Conservation (phyloP, 2,329 filamentous ascomycete species). For the Dactylellina leptospora region DNA sequence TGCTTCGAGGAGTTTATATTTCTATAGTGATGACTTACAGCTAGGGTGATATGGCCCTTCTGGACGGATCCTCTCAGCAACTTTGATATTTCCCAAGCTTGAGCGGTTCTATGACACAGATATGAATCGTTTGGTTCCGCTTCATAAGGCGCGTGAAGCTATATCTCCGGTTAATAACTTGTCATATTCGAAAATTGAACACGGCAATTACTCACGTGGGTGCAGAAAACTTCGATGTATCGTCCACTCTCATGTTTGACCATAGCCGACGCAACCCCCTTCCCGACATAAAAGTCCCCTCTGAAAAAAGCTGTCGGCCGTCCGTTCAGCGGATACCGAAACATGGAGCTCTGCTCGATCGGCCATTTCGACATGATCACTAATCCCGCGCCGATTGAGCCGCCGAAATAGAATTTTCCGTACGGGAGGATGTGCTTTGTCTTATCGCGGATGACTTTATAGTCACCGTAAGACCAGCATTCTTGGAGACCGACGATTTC, state of each 20-base stretch:
- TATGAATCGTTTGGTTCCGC: conserved; percentile 78
- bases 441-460: conserved; percentile 78
- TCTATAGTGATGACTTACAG: conserved; percentile 57
- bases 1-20: neutral
- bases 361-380: conserved; percentile 92
- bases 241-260: conserved; percentile 70
- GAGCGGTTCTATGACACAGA: conserved; percentile 85
- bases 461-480: conserved; percentile 74
- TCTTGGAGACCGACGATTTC: conserved; percentile 94
- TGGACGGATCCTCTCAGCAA: conserved; percentile 82
- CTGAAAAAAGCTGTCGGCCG: conserved; percentile 91
- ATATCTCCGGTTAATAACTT: conserved; percentile 3
- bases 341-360: conserved; percentile 87
- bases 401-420: conserved; percentile 91
- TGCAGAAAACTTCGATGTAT: conserved; percentile 88
- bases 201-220: conserved; percentile 69
- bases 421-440: conserved; percentile 90
- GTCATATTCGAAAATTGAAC: neutral
- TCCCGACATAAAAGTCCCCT: conserved; percentile 96
- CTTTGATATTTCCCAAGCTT: conserved; percentile 94
- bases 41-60: conserved; percentile 82
- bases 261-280: conserved; percentile 85
- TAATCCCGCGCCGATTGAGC: conserved; percentile 89
- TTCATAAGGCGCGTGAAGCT: conserved; percentile 87
- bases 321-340: conserved; percentile 87